phyloP scores from a whole-genome alignment of 768 basidiomycete species.

The Scleroderma citrinum region DNA sequence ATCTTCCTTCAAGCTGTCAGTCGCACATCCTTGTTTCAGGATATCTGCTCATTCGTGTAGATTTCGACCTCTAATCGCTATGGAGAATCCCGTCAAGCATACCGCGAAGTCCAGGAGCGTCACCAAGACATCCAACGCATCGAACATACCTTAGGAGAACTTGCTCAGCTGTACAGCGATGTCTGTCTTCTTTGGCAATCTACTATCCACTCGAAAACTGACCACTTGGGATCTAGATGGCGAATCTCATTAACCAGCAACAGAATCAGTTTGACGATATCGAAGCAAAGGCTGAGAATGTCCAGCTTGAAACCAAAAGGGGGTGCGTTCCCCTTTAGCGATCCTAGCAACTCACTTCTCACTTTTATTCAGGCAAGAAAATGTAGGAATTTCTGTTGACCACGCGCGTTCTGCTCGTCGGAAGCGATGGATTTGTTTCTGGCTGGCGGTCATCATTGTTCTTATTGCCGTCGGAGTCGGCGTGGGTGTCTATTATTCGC shows the following conservation, averaged over 20 bases:
- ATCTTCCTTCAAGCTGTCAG: conserved; percentile 74
- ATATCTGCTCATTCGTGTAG: conserved; percentile 29
- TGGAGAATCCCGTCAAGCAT: conserved; percentile 75
- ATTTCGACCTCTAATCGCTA: conserved; percentile 75
- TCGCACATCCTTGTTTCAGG: neutral
- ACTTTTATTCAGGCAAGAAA: conserved; percentile 38
- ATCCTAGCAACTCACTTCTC: neutral
- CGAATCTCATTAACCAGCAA: conserved; percentile 70
- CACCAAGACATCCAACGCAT: conserved; percentile 83
- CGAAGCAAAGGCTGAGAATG: conserved; percentile 55
- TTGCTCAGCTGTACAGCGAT: conserved; percentile 85
- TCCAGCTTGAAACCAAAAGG: conserved; percentile 61
- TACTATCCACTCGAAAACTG: neutral
- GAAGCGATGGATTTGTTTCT: conserved; percentile 85
- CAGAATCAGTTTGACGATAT: conserved; percentile 65
- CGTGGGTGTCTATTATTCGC: conserved; percentile 23
- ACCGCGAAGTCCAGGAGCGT: conserved; percentile 83
- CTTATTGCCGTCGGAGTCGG: conserved; percentile 37
- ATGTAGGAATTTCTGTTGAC: conserved; percentile 63
- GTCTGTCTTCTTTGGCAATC: conserved; percentile 32
- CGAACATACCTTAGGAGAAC: conserved; percentile 81
- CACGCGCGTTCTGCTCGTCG: conserved; percentile 66
- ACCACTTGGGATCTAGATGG: conserved; percentile 51
- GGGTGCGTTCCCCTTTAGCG: conserved; percentile 40
- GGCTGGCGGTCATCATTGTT: conserved; percentile 52